Evolutionary conservation across 2,329 filamentous ascomycete species (phyloP), one percentile per base, ranked within the genome.

Genomic region (Bipolaris oryzae): DNA sequence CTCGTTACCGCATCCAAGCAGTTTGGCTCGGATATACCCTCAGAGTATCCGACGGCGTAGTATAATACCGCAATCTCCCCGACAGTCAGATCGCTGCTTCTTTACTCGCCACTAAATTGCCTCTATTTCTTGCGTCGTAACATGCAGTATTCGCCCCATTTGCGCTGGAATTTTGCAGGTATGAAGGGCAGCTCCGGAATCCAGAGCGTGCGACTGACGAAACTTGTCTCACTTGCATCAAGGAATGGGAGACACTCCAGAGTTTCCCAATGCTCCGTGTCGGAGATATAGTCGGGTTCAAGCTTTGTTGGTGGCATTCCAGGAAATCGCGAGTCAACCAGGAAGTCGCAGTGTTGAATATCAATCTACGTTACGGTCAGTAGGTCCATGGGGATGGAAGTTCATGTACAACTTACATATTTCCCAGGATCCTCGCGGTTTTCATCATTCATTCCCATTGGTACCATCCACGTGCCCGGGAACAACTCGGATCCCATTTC

Each of bases 81-180:
- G 6, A 31, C 28, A 31, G 28, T 7, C 25, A 21, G 15, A 11
- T 35, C 9, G 16, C 5, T 28, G 7, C 6, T 10, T 31, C 18
- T 23, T 28, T 20, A 20, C 15, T 35, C 34, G 5, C 5, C 5
- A 4, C 5, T 45, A 39, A 44, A 18, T 16, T 20, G 38, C 11
- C n/a, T 38, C 1, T 43, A 38, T 37, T 38, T 41, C 23, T 42
- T 54, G 7, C 86, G 85, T 69, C 85, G 84, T 62, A 98, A 77
- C 50, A 99, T 80, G 75, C 95, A 99, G 76, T 98, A 96, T 50
- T 87, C 82, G 16, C 92, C 95, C 92, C 93, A 98, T 76, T 86
- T 87, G 55, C 94, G 85, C 66, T 83, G 85, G 62, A 87, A 88
- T 57, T 82, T 83, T 39, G 86, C 82, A 0, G 93, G 92, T 13